A percentile compares a stretch with the other conserved stretches of the same genome.
These are phyloP conservation scores for Neocallimastix lanati DNA, from an alignment of 192 early-diverging fungal genomes.

Conservation along the genomic window DNA sequence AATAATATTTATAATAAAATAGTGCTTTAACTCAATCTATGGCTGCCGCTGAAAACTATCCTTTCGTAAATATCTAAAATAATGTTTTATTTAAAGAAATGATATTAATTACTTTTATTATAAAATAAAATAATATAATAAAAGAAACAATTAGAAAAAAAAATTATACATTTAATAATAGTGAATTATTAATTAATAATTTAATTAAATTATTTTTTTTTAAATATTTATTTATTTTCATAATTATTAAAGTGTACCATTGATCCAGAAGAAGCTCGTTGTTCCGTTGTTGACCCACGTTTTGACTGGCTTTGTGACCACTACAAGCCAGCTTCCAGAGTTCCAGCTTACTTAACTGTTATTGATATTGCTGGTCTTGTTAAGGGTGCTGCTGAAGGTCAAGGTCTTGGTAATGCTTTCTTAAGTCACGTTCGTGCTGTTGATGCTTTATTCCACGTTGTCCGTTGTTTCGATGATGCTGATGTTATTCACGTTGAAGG, in stretches of 20 bases:
- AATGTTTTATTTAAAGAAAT: no score
- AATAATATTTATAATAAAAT: background rate
- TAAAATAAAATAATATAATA: background rate
- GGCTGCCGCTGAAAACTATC: constrained; percentile 81
- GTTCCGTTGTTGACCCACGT: constrained; percentile 74
- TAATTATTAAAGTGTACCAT: constrained; percentile 6
- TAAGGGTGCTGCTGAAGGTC: constrained; percentile 65
- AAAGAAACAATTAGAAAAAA: background rate
- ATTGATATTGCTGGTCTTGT: constrained; percentile 97
- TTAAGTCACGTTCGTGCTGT: constrained; percentile 77
- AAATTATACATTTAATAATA: no score
- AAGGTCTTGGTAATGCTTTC: constrained; percentile 83
- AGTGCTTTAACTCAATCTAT: constrained; percentile 67
- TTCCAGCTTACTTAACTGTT: constrained; percentile 70
- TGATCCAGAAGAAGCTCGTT: constrained; percentile 80
- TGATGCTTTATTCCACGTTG: constrained; percentile 69
- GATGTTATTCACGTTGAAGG: constrained; percentile 88
- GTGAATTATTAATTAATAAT: background rate
- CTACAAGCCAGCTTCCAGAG: constrained; percentile 44
- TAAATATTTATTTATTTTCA: no score
- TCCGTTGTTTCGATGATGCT: constrained; percentile 73
- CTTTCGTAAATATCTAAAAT: constrained; percentile 72
- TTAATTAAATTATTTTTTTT: background rate
- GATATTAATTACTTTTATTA: constrained; percentile 3
- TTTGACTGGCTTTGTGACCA: constrained; percentile 62